Evolutionary conservation across 2,329 filamentous ascomycete species (phyloP), one percentile per base, ranked within the genome.

Genomic region (Dryadomyces sulphureus): DNA sequence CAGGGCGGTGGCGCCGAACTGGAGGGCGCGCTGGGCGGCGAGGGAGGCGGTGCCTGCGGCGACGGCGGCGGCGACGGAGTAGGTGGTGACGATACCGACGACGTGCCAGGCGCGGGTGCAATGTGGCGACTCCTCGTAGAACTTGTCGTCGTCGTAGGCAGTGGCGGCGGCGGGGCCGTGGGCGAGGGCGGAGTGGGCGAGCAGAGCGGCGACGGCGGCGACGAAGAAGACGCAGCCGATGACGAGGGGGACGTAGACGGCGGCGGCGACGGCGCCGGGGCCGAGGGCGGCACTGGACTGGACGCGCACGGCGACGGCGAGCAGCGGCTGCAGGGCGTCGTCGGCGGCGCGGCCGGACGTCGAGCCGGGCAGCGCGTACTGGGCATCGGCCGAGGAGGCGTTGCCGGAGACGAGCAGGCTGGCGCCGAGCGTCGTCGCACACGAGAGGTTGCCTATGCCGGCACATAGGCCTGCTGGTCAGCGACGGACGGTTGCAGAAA

Each of bases 21-120:
- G 51, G 16, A 55, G 53, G 1, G 50, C 51, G 9, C 52, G 52
- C 22, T 45, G 44, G 4, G 52, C 52, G 16, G 48, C 47, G 1
- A 50, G 49, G 9, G 51, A 38, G 2, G 53, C 41, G 5, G 50
- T 48, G 6, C 51, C 51, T 0, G 49, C 53, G 9, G 44, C 52
- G 19, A 51, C 30, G 3, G 48, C 45, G 2, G 45, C 44, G 12
- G 49, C 43, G 35, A 50, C 39, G 21, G 52, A 49, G 32, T 45
- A 49, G 22, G 48, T 52, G 1, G 48, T 42, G 38, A 53, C 45
- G 19, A 51, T 9, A 17, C 46, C 41, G 19, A 48, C 47, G 1
- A 36, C 30, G 6, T 25, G 17, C 48, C 49, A 51, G 8, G 49
- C 45, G 19, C 46, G 46, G 11, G 22, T 7, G 34, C 25, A 16